Conservation (phyloP, 2,329 filamentous ascomycete genomes). For the Calonectria multiphialidica region DNA sequence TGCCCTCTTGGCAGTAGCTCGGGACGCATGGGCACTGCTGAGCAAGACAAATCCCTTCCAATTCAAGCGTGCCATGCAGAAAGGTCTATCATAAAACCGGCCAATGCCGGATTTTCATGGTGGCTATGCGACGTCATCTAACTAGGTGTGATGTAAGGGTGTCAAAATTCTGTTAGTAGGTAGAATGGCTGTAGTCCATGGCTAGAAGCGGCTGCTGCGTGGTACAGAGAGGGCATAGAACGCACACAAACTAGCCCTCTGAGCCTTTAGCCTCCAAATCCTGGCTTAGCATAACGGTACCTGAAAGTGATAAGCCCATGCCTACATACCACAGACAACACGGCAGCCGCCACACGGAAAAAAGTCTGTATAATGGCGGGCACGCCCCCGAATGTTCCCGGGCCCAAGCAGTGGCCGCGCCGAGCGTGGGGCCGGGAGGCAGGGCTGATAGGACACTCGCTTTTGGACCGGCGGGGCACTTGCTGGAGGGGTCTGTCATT, state of each 20-base stretch:
- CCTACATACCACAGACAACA: not conserved
- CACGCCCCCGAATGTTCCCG: conserved; percentile 23
- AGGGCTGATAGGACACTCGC: conserved; percentile 44
- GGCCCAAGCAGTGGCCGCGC: not conserved
- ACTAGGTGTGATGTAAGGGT: not conserved
- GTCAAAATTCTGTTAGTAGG: not conserved
- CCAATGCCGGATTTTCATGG: not conserved
- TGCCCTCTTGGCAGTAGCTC: conserved; percentile 13
- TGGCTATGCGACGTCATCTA: conserved; percentile 4
- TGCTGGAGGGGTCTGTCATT: conserved; percentile 20
- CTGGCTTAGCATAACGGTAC: not conserved
- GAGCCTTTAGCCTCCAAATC: no score
- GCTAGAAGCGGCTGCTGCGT: no score
- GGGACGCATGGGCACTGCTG: not conserved
- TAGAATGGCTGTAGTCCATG: not conserved
- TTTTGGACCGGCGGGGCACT: conserved; percentile 36
- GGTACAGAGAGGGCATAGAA: not conserved
- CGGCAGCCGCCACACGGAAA: not conserved
- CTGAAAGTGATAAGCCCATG: not conserved
- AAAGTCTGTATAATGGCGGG: not conserved
- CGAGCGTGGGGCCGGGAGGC: conserved; percentile 40
- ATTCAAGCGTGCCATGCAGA: conserved; percentile 5
- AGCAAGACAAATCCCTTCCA: conserved; percentile 10
- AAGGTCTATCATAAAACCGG: not conserved
- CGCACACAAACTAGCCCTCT: not conserved